Evolutionary conservation across 2,329 filamentous ascomycete genomes (phyloP), one percentile per base, ranked within the genome.

Genomic region (Lecanicillium sp.): DNA sequence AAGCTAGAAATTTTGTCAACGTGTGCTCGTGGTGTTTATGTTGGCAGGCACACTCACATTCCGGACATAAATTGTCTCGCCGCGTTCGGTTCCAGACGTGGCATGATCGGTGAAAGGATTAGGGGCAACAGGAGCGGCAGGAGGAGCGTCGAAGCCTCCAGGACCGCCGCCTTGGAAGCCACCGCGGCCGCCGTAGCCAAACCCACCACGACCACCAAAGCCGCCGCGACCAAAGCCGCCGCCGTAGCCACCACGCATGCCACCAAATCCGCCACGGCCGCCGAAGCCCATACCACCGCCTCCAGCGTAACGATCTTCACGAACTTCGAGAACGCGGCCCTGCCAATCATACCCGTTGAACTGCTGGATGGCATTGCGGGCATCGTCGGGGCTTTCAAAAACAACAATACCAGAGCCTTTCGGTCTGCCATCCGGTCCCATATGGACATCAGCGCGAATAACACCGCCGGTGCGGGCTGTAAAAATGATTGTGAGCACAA

Each of bases 281-380:
- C 67, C 65, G 43, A 68, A 67, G 42, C 74, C 76, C 68, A 52
- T 70, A 58, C 51, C 62, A 43, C 79, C 80, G 43, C 64, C 69
- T 18, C 78, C 80, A 43, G 92, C 92, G 58, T 89, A 98, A 42
- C 92, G 84, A 57, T 98, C 92, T 63, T 96, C 90, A 46, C 92
- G 88, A 46, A 98, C 92, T 61, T 98, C 92, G 36, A 98, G 78
- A 37, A 81, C 69, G 42, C 92, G 84, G 9, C 92, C 92, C 61
- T 96, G 90, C 92, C 92, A 98, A 48, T 98, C 92, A 59, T 95
- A 96, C 43, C 92, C 92, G 58, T 96, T 95, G 72, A 96, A 98
- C 51, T 95, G 89, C 56, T 88, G 81, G 48, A 98, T 98, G 16
- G 92, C 92, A 56, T 88, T 95, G 49, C 88, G 86, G 30, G 92